phyloP scores from a whole-genome alignment of 805 yeast species.

The Kazachstania bromeliacearum region DNA sequence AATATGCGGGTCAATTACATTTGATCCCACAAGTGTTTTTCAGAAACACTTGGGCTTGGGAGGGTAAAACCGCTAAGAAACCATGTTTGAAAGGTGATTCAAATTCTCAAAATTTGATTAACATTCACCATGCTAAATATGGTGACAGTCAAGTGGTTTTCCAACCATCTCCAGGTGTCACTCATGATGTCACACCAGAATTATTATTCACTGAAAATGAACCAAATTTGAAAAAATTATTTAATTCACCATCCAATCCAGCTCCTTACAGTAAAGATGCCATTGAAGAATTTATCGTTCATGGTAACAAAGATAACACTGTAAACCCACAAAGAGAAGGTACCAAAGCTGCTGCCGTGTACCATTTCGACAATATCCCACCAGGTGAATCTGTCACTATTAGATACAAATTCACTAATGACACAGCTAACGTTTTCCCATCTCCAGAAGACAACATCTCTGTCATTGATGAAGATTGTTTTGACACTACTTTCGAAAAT shows the following conservation, averaged over 20 bases:
- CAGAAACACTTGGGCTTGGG: constrained; percentile 92
- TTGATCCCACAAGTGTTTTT: constrained; percentile 75
- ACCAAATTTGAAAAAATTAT: constrained; percentile 61
- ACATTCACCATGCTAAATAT: constrained; percentile 56
- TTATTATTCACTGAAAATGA: constrained; percentile 81
- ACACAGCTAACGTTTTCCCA: constrained; percentile 18
- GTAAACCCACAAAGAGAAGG: constrained; percentile 66
- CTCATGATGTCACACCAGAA: constrained; percentile 56
- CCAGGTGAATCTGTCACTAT: constrained; percentile 81
- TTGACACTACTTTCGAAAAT: constrained; percentile 57
- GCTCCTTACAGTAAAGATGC: constrained; percentile 69
- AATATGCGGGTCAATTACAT: constrained; percentile 77
- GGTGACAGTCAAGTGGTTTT: constrained; percentile 59
- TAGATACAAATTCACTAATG: constrained; percentile 58
- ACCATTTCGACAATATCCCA: constrained; percentile 69
- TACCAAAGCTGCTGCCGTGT: constrained; percentile 82
- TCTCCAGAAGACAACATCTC: constrained; percentile 24
- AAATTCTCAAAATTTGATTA: constrained; percentile 38
- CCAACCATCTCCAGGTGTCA: constrained; percentile 72
- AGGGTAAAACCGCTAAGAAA: constrained; percentile 34
- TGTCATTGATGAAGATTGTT: constrained; percentile 59
- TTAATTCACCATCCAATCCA: constrained; percentile 46
- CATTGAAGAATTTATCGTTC: constrained; percentile 69
- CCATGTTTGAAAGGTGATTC: constrained; percentile 38
- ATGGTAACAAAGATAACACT: constrained; percentile 40